Percentiles rank a stretch among this genome's conserved stretches.
Conservation (phyloP, 805 yeast species). For the Candida chilensis region DNA sequence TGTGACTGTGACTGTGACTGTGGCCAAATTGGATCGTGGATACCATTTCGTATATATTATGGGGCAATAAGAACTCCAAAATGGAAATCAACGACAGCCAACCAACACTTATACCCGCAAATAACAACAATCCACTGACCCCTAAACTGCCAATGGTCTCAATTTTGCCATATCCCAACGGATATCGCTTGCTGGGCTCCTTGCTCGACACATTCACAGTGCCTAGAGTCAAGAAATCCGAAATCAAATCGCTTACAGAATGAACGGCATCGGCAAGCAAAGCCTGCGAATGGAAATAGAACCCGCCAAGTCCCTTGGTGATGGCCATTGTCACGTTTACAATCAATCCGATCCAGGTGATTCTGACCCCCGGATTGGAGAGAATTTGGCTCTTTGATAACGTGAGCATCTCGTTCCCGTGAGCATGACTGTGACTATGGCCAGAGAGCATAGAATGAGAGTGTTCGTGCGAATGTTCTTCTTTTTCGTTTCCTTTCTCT, state of each 20-base stretch:
- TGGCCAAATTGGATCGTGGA: conserved; percentile 39
- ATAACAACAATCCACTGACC: conserved; percentile 72
- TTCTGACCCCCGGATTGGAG: conserved; percentile 78
- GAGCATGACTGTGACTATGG: conserved; percentile 1
- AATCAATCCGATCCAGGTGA: conserved; percentile 84
- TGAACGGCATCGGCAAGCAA: conserved; percentile 92
- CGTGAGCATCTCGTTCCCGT: conserved; percentile 8
- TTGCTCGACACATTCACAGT: conserved; percentile 74
- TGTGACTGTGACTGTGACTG: conserved; percentile 43
- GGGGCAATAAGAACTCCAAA: conserved; percentile 60
- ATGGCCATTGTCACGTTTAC: conserved; percentile 82
- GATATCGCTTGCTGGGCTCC: conserved; percentile 52
- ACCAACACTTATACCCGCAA: conserved; percentile 89
- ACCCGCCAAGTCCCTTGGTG: conserved; percentile 84
- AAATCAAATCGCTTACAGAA: conserved; percentile 81
- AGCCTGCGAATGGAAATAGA: conserved; percentile 90
- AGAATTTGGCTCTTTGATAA: conserved; percentile 14
- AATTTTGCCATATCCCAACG: conserved; percentile 86
- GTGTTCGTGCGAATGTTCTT: no score
- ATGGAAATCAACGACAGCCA: conserved; percentile 71
- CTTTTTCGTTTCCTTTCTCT: no score
- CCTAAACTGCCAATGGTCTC: conserved; percentile 89
- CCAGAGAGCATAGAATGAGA: background rate
- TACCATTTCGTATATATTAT: conserved; percentile 44
- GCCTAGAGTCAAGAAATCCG: conserved; percentile 81